phyloP scores from a whole-genome alignment of 208 protist genomes.

The Herpetomonas samuelpessoai region DNA sequence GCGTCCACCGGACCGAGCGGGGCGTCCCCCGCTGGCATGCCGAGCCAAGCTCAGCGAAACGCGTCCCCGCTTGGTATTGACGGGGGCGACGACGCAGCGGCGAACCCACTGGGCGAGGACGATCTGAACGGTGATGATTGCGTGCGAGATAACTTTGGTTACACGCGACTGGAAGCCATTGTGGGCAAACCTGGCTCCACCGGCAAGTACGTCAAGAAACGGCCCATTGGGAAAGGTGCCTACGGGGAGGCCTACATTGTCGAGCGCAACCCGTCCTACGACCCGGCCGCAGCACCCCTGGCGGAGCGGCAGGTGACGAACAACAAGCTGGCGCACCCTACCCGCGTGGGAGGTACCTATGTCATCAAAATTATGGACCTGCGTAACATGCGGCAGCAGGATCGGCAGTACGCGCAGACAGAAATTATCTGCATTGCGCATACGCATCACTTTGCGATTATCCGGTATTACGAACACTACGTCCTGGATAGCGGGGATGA shows the following conservation, averaged over 20 bases:
- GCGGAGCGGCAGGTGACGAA: constrained; percentile 27
- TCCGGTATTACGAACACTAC: constrained; percentile 82
- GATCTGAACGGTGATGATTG: not conserved
- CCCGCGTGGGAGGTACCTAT: constrained; percentile 37
- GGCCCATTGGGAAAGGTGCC: constrained; percentile 84
- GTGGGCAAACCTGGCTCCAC: constrained; percentile 15
- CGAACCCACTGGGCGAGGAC: not conserved
- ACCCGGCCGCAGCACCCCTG: constrained; percentile 15
- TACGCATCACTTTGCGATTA: constrained; percentile 79
- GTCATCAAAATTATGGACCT: constrained; percentile 89
- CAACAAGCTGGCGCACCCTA: constrained; percentile 31
- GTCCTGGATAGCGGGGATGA: constrained; percentile 71
- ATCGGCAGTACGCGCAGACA: constrained; percentile 70
- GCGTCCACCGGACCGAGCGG: no score
- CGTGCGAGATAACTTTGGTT: not conserved
- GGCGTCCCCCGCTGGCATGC: no score
- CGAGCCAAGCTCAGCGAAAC: no score
- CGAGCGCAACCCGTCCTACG: constrained; percentile 54
- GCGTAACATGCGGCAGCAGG: constrained; percentile 49
- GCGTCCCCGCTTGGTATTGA: not conserved
- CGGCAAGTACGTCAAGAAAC: constrained; percentile 63
- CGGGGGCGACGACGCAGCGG: not conserved
- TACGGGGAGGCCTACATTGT: constrained; percentile 90
- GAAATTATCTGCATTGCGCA: constrained; percentile 90
- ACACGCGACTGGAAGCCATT: constrained; percentile 23